Evolutionary conservation across 1,284 basidiomycete species (phyloP).

Genomic region (Binderoboletus segoi): DNA sequence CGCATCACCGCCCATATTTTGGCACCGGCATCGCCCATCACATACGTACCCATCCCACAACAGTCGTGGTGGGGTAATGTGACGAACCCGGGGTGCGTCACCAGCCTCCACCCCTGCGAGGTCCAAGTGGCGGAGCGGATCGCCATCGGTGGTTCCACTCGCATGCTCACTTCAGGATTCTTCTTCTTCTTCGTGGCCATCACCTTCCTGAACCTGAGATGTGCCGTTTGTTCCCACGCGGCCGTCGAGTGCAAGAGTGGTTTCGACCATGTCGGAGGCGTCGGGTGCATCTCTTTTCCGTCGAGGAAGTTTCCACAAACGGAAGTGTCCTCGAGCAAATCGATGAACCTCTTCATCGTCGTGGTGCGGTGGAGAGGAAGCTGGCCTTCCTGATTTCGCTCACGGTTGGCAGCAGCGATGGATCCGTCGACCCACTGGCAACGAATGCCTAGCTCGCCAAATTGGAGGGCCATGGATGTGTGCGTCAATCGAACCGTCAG

Average conservation of each 20-base stretch:
- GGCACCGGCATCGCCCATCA: not conserved
- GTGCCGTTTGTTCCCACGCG: not conserved
- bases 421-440: not conserved
- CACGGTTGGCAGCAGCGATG: not conserved
- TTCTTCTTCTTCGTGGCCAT: not conserved
- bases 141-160: not conserved
- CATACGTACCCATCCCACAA: not conserved
- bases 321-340: not conserved
- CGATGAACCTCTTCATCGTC: not conserved
- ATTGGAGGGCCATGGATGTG: not conserved
- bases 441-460: not conserved
- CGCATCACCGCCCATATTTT: not conserved
- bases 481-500: not conserved
- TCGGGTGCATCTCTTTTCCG: not conserved
- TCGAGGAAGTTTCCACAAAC: conserved; percentile 8
- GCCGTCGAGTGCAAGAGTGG: conserved; percentile 1
- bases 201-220: not conserved
- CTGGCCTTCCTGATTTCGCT: no score
- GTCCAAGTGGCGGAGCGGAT: not conserved
- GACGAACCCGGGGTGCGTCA: not conserved
- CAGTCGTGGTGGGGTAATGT: not conserved
- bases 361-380: not conserved
- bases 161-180: not conserved
- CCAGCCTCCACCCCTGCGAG: not conserved
- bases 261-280: not conserved